Base-by-base conservation (phyloP, 305 asterid genomes). In the Solanum hybrid region DNA sequence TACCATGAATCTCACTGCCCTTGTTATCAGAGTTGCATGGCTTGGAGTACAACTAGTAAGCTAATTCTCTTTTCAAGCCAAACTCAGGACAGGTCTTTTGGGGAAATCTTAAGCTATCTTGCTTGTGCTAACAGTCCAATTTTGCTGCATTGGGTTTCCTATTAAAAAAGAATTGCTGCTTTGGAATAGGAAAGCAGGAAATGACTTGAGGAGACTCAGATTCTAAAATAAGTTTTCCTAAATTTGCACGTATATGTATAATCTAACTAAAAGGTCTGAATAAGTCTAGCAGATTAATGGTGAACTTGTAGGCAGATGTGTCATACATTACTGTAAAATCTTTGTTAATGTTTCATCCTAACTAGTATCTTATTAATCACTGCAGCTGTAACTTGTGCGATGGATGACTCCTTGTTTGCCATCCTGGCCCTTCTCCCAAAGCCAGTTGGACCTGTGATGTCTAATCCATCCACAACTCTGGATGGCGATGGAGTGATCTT, bases 301-400 rank as follows among this genome's bases (percentile, higher is more conserved):
- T 79, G 24, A 79, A 36, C 60, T 79, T 79, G 85, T 79, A 10
- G 85, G 60, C 32, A 36, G 85, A 31, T 17, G 42, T 84, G 42
- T 84, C 13, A 84, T 10, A 51, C 12, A 84, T 84, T 51, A 31
- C 75, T 14, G 5, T 6, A 51, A 84, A 10, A 29, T 4, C 32
- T 84, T 20, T 84, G 1, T 56, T 51, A 82, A 82, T 29, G 72
- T 82, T 31, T 46, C 38, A 17, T 82, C 72, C 38, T 13, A 29
- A 82, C 38, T 29, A 88, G 42, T 91, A 82, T 85, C 88, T 56
- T 91, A 36, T 89, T 92, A 36, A 73, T 91, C 24, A 75, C 17
- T 92, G 94, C 95, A 97, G 99, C 94, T 90, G 91, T 97, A 89
- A 86, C 97, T 76, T 96, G 96, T 92, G 94, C 99, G 4, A 35